These are phyloP conservation scores for Kwoniella heveanensis DNA, from an alignment of 768 basidiomycete species.

Conservation along the genomic window DNA sequence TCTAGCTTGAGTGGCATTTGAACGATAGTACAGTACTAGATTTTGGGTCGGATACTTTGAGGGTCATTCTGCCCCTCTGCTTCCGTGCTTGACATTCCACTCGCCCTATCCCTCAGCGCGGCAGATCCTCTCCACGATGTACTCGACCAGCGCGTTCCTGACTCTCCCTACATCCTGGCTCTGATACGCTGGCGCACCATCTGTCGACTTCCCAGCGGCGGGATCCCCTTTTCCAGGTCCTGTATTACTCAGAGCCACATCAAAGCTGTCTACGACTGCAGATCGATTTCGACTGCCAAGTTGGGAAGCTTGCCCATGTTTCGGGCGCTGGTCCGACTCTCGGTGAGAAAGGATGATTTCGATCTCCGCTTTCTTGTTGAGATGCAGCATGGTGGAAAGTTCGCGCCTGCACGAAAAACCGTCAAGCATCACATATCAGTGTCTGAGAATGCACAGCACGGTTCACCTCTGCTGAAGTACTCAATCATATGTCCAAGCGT, in stretches of 20 bases:
- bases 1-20: too few species aligned
- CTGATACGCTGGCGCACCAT: too few species aligned
- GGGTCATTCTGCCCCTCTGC: too few species aligned
- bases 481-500: too few species aligned
- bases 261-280: too few species aligned
- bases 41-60: too few species aligned
- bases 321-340: background rate
- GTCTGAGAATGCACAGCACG: too few species aligned
- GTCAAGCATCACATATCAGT: background rate
- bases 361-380: constrained; percentile 88
- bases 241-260: too few species aligned
- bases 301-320: background rate
- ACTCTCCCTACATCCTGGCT: constrained; percentile 3
- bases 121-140: constrained; percentile 14
- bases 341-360: constrained; percentile 59
- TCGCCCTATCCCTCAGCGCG: background rate
- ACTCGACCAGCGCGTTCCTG: constrained; percentile 13
- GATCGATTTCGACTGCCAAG: background rate
- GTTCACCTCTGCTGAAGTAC: too few species aligned
- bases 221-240: too few species aligned
- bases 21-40: too few species aligned
- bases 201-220: too few species aligned
- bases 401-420: constrained; percentile 65
- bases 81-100: background rate
- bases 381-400: constrained; percentile 74